phyloP scores from a whole-genome alignment of 139 green algal genomes.

The Limnomonas spitsbergensis region DNA sequence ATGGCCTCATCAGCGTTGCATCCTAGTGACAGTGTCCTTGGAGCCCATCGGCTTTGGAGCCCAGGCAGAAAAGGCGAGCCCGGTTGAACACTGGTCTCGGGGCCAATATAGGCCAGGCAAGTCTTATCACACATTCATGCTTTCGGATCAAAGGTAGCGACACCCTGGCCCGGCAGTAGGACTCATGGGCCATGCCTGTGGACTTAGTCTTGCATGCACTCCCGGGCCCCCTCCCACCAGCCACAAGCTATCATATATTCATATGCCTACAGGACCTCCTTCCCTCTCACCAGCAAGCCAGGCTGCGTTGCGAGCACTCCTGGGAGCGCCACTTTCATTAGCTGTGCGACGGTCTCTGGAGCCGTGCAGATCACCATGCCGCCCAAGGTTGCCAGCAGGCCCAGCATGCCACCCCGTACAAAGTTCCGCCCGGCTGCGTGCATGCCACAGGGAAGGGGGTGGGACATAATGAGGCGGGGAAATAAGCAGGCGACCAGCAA shows the following conservation, averaged over 20 bases:
- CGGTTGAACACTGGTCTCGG: too few species aligned
- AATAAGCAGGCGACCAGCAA: not conserved
- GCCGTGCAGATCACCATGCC: conserved; percentile 45
- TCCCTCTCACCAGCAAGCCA: conserved; percentile 15
- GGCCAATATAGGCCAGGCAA: not conserved
- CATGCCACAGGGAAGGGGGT: not conserved
- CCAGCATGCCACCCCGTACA: conserved; percentile 50
- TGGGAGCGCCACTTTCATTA: conserved; percentile 29
- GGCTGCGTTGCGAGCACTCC: conserved; percentile 13
- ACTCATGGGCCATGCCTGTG: not conserved
- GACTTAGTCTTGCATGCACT: not conserved
- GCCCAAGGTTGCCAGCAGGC: conserved; percentile 44
- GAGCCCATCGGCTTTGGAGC: too few species aligned
- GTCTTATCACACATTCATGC: not conserved
- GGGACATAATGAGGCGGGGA: not conserved
- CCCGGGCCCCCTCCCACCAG: not conserved
- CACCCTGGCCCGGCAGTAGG: not conserved
- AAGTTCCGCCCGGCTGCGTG: conserved; percentile 54
- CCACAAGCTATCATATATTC: not conserved
- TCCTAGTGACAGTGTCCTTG: too few species aligned
- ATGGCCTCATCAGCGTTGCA: too few species aligned
- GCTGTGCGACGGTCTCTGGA: conserved; percentile 37
- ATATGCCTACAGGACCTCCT: not conserved
- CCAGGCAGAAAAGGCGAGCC: too few species aligned
- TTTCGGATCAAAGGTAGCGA: not conserved